Evolutionary conservation across 495 filamentous ascomycete genomes (phyloP).

Genomic region (Aspergillus incahuasiensis): DNA sequence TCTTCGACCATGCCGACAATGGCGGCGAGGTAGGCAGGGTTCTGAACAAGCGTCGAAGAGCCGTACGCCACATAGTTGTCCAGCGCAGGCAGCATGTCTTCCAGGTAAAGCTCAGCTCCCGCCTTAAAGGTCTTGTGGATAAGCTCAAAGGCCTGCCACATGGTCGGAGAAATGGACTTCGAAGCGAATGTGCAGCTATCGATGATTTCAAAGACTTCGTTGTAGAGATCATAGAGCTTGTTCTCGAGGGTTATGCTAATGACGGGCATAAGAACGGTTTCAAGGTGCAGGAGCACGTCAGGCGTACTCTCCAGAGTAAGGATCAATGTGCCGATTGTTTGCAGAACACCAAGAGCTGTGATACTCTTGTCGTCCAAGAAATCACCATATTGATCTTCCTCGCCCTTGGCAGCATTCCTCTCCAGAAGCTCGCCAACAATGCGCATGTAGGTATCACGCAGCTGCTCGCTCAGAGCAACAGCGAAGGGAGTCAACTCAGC

Average conservation of each 20-base stretch:
- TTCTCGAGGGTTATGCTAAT: conserved; percentile 94
- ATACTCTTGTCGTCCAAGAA: conserved; percentile 98
- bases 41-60: conserved; percentile 69
- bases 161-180: conserved; percentile 88
- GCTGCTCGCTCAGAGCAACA: conserved; percentile 93
- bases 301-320: conserved; percentile 95
- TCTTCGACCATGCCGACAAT: conserved; percentile 77
- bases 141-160: conserved; percentile 97
- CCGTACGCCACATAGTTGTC: conserved; percentile 97
- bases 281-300: conserved; percentile 87
- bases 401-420: conserved; percentile 66
- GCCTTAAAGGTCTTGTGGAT: conserved; percentile 97
- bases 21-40: conserved; percentile 79
- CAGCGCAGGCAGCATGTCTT: conserved; percentile 95
- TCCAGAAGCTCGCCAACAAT: conserved; percentile 90
- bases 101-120: conserved; percentile 93
- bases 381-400: conserved; percentile 77
- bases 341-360: conserved; percentile 89
- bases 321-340: conserved; percentile 96
- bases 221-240: conserved; percentile 95
- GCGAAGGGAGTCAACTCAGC: conserved; percentile 94
- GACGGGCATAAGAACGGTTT: conserved; percentile 93
- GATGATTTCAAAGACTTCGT: conserved; percentile 98
- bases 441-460: conserved; percentile 92
- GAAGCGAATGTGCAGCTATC: conserved; percentile 99